Evolutionary conservation across 306 rosid genomes (phyloP), one percentile per base, ranked within the genome.

Genomic region (Lagenaria siceraria): DNA sequence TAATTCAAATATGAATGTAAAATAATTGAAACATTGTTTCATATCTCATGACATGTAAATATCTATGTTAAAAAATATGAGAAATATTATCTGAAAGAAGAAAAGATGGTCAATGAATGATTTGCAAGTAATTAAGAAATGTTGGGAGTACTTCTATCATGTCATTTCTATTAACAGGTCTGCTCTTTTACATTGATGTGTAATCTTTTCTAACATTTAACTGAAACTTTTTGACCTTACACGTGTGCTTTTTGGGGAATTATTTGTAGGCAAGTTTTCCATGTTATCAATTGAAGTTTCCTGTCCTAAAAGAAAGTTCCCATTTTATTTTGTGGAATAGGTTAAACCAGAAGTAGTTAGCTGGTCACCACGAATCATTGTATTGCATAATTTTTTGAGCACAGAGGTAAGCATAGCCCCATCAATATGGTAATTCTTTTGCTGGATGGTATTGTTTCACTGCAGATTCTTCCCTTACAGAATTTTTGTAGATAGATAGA

Each of bases 281-380:
- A 18, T 51, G 12, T 73, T 17, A 73, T 18, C 24, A 51, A 4
- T 73, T 73, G 43, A 29, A 29, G 61, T 22, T 78, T 43, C 69
- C 76, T 42, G 58, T 33, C 5, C 77, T 81, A 36, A 56, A 80
- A 25, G 43, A 68, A 80, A 58, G 69, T 27, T 84, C 24, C 53
- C 7, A 4, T 75, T 18, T 59, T 71, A 19, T 66, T 63, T 70
- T 69, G 75, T 81, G 51, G 58, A 74, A 76, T 79, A 94, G 98
- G 83, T 95, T 82, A 92, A 89, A 84, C 98, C 98, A 25, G 96
- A 95, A 85, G 84, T 95, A 68, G 81, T 95, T 78, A 95, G 90
- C 92, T 95, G 97, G 98, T 88, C 90, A 40, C 98, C 98, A 63
- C 88, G 98, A 76, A 95, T 92, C 79, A 90, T 88, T 81, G 79